Percentiles rank a stretch among this genome's conserved stretches.
Evolutionary conservation across 2,329 filamentous ascomycete species (phyloP).

Genomic region (Cucurbitaria berberidis): DNA sequence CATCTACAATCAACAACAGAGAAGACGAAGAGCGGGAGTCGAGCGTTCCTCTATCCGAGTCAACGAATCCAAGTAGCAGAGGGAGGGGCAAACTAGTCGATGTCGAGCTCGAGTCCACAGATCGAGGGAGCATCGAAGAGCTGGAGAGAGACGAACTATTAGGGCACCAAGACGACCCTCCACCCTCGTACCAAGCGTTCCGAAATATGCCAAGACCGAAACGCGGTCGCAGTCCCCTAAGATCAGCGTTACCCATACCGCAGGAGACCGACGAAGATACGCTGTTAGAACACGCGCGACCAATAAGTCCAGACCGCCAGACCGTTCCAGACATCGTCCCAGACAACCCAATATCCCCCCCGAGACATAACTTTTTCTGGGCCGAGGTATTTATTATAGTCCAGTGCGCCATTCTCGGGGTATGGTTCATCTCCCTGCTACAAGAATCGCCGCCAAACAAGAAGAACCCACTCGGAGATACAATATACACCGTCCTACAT

Average conservation of each 20-base stretch:
- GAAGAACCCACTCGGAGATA: conserved; percentile 82
- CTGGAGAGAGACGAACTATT: conserved; percentile 42
- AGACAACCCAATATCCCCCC: conserved; percentile 50
- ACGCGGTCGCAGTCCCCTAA: conserved; percentile 51
- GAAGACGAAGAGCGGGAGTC: conserved; percentile 49
- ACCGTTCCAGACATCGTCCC: conserved; percentile 64
- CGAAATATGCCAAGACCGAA: conserved; percentile 53
- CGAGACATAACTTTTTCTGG: conserved; percentile 86
- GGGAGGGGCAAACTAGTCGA: conserved; percentile 78
- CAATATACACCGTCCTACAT: conserved; percentile 87
- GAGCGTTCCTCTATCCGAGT: conserved; percentile 51
- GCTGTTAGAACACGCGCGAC: conserved; percentile 52
- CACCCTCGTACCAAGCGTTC: conserved; percentile 65
- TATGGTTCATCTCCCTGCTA: conserved; percentile 86
- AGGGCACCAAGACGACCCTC: conserved; percentile 56
- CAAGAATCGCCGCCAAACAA: conserved; percentile 76
- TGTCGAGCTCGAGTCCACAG: conserved; percentile 76
- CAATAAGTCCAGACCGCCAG: conserved; percentile 57
- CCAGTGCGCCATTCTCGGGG: conserved; percentile 82
- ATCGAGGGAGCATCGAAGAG: conserved; percentile 54
- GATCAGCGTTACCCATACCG: conserved; percentile 50
- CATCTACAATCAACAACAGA: conserved; percentile 39
- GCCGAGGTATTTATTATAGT: conserved; percentile 87
- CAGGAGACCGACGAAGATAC: conserved; percentile 60
- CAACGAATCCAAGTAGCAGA: conserved; percentile 56